Evolutionary conservation across 352 stramenopile species (phyloP), one percentile per base, ranked within the genome.

Genomic region (Globisporangium recalcitrans): DNA sequence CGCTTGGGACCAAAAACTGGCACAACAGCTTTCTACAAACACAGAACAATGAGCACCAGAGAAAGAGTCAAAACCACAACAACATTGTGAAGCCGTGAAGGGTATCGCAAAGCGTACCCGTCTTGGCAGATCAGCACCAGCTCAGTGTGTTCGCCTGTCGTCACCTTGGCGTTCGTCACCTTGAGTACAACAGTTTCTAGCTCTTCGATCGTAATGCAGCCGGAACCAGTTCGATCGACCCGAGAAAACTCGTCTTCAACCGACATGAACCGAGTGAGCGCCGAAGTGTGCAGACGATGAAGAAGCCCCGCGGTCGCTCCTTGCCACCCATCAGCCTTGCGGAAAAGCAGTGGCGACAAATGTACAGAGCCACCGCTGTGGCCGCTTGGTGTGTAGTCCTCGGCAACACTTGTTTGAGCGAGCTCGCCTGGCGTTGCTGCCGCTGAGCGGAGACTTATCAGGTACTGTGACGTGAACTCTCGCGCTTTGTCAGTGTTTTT

Each of bases 381-480:
- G 38, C 67, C 54, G 21, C 31, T 71, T 40, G 56, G 29, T 16
- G 67, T 78, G 58, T 72, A 54, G 34, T 75, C 71, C 29, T 70
- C 64, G 13, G 55, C 21, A 14, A 32, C 34, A 2, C 52, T 62
- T 53, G 40, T 51, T 44, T 11, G 44, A 31, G 19, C 55, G n/a
- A 38, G n/a, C 16, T 31, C 44, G 14, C 14, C 22, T 1, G 52
- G 49, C 11, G 31, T 47, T 3, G 9, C 58, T 59, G 40, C 52
- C 46, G 80, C 52, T 7, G 72, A 32, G 40, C 73, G 66, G 16
- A 77, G 53, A 4, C 67, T 80, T 29, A 72, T 64, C 8, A 89
- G 57, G 31, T 81, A 89, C 32, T 78, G 65, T 1, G 56, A 62
- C 1, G 80, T 89, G 66, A 89, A 89, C 2, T 40, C 32, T 5